Evolutionary conservation across 2,329 filamentous ascomycete species (phyloP).

Genomic region (Colletotrichum tropicale): DNA sequence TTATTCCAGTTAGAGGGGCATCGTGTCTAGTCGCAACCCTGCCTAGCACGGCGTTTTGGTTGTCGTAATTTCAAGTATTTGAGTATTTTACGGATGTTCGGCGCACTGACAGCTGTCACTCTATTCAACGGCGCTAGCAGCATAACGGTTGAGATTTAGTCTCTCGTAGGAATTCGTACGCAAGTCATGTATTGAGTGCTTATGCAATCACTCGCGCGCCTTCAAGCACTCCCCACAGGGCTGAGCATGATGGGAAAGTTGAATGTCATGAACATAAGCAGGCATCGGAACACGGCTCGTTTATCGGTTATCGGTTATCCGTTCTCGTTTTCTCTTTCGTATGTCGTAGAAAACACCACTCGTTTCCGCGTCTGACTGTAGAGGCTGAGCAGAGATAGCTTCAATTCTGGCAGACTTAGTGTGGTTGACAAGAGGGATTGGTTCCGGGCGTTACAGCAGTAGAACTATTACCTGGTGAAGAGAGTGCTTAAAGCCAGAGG

Average conservation of each 20-base stretch:
- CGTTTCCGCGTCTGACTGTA: background rate
- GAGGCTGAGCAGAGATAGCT: background rate
- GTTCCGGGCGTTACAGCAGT: background rate
- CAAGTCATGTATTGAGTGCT: background rate
- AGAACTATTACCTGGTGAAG: background rate
- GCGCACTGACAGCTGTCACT: background rate
- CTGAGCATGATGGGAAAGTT: background rate
- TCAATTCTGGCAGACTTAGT: background rate
- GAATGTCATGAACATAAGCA: background rate
- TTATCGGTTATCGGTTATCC: background rate
- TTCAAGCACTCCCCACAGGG: background rate
- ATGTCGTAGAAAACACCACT: background rate
- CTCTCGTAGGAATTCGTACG: background rate
- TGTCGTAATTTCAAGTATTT: background rate
- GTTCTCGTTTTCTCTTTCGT: background rate
- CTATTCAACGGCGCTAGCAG: background rate
- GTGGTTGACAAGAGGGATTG: background rate
- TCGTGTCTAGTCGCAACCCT: background rate
- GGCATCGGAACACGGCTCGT: background rate
- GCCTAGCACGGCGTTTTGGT: background rate
- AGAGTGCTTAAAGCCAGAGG: background rate
- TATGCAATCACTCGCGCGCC: background rate
- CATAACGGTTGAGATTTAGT: background rate
- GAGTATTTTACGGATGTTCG: background rate
- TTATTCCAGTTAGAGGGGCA: background rate